Evolutionary conservation across 306 rosid species (phyloP), one percentile per base, ranked within the genome.

Genomic region (Cucurbita pepo): DNA sequence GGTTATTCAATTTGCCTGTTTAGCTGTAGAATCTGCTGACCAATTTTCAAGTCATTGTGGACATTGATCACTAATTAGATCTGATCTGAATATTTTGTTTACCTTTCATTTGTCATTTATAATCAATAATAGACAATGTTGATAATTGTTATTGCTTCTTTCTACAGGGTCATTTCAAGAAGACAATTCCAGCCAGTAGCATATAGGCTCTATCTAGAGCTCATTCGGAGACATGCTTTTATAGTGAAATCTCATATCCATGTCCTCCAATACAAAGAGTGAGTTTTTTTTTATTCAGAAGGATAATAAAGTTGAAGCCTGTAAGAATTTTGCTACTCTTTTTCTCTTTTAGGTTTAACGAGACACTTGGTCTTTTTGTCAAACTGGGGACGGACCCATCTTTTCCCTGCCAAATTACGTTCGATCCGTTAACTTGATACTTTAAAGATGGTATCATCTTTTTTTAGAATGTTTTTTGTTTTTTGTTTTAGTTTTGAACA

Each of bases 151-250:
- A 8, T 69, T 69, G 45, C 41, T 69, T 69, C 57, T 67, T 71
- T 79, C 75, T 72, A 50, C 90, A 94, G 99, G 88, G 97, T 94
- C 72, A 81, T 89, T 83, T 96, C 99, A 56, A 80, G 85, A 69
- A 81, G 99, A 77, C 82, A 76, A 73, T 81, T 77, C 71, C 95
- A 87, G 78, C 97, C 97, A 34, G 92, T 78, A 15, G 96, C 97
- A 3, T 91, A 89, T 76, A 85, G 99, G 76, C 86, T 91, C 57
- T 94, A 91, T 63, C 74, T 94, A 84, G 99, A 94, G 75, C 91
- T 94, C 25, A 82, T 91, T 73, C 88, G 80, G 78, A 87, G 88
- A 71, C 92, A 91, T 78, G 87, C 85, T 58, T 94, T 89, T 78
- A 69, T 82, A n/a, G 87, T 94, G 62, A 88, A 90, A 76, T 81